A percentile compares a stretch with the other conserved stretches of the same genome.
phyloP scores from a whole-genome alignment of 306 rosid genomes.

The Castanea sativa region DNA sequence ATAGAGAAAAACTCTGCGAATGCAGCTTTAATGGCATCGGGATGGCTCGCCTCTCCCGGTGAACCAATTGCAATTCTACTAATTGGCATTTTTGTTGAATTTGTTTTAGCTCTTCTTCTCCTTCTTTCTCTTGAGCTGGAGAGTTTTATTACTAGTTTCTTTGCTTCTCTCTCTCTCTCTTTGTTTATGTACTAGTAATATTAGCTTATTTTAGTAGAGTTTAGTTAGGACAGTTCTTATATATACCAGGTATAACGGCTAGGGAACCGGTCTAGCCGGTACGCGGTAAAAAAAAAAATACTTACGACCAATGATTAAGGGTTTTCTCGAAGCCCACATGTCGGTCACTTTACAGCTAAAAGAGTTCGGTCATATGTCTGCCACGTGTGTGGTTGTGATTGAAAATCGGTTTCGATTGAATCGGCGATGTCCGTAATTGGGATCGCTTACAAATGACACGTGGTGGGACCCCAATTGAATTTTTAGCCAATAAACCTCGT shows the following conservation, averaged over 20 bases:
- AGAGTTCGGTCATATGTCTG: background rate
- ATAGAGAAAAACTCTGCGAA: conserved; percentile 74
- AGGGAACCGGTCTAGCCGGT: conserved; percentile 40
- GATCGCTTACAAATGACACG: conserved; percentile 20
- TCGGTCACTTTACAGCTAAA: conserved; percentile 22
- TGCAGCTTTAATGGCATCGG: conserved; percentile 72
- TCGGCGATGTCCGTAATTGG: conserved; percentile 12
- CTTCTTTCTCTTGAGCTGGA: background rate
- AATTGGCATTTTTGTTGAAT: conserved; percentile 44
- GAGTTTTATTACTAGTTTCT: conserved; percentile 6
- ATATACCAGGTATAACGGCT: conserved; percentile 38
- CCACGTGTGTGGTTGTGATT: conserved; percentile 35
- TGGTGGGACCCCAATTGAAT: background rate
- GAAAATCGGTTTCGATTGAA: conserved; percentile 16
- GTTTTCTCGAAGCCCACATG: conserved; percentile 14
- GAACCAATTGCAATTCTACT: conserved; percentile 57
- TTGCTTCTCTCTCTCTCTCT: background rate
- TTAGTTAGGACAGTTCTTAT: background rate
- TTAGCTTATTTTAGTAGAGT: background rate
- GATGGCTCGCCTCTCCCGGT: conserved; percentile 72
- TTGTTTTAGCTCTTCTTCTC: background rate
- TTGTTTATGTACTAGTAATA: too few relatives aligned
- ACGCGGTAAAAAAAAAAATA: background rate
- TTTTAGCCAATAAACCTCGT: background rate
- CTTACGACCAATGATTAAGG: background rate